Base-by-base conservation (phyloP, 192 early-diverging fungal genomes). In the Entomortierella lignicola region DNA sequence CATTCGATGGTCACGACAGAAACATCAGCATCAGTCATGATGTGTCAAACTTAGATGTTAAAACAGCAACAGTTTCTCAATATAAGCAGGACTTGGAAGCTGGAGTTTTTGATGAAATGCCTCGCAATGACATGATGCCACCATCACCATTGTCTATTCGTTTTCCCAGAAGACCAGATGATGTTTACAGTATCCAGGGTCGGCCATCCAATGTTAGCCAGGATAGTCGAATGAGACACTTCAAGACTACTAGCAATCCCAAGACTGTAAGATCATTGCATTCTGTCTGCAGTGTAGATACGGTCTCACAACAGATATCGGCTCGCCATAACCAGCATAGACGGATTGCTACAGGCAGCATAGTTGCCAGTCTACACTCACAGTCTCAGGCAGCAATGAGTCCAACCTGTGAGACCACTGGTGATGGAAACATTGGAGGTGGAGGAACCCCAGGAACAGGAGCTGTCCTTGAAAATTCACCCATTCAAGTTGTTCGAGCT, bases 401-500 rank as follows among this genome's bases (percentile, higher is more conserved):
- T 10, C 55, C 69, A 0, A 55, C 21, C 42, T 63, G 61, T 43
- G 60, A 58, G 1, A 39, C 54, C 8, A 44, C 15, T 47, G 51
- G 27, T 13, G 30, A 12, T 30, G 51, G 50, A 26, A 25, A 11
- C 6, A 50, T 7, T 37, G 5, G 68, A 39, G 50, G 26, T 39
- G 58, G 61, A 18, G 52, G 42, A 8, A 55, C 39, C 3, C 4
- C 32, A 64, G 61, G 55, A 51, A n/a, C 63, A 20, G 32, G 37
- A 31, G 43, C 59, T 53, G 60, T 77, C 2, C 41, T 77, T 18
- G 80, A 81, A 21, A 81, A 81, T 32, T 73, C 71, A 12, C 80
- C 80, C 7, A 81, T 81, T 37, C 71, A 81, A 23, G 64, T 73
- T 13, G 71, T 81, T 13, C 80, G 80, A 2, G 80, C 80, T 3